Evolutionary conservation across 1,284 basidiomycete genomes (phyloP).

Genomic region (Rhodotorula sp.): DNA sequence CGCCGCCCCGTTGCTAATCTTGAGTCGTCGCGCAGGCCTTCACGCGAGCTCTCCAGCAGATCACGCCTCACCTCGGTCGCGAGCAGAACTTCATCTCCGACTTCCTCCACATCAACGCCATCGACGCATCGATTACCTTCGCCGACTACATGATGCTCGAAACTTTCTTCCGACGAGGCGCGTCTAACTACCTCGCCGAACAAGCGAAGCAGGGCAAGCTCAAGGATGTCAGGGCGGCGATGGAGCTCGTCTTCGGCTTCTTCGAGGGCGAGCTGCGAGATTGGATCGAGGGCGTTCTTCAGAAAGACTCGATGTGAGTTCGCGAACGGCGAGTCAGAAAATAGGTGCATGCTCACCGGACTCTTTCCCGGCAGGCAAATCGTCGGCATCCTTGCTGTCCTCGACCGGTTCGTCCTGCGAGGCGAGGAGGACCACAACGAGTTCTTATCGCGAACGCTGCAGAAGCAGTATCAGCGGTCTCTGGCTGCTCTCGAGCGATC

Average conservation of each 20-base stretch:
- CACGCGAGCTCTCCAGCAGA: slow-evolving; percentile 67
- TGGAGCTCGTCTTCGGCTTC: slow-evolving; percentile 96
- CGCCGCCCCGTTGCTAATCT: too few relatives aligned
- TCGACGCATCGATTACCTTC: slow-evolving; percentile 82
- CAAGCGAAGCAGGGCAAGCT: slow-evolving; percentile 59
- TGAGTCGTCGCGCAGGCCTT: slow-evolving; percentile 60
- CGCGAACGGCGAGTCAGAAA: too few relatives aligned
- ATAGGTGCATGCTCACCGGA: background rate
- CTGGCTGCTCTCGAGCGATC: slow-evolving; percentile 28
- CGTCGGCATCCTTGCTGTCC: slow-evolving; percentile 73
- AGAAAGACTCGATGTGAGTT: slow-evolving; percentile 73
- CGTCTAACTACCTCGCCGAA: slow-evolving; percentile 56
- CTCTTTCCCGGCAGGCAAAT: slow-evolving; percentile 61
- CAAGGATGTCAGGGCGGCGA: slow-evolving; percentile 77
- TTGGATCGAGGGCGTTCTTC: slow-evolving; percentile 76
- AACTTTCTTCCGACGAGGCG: slow-evolving; percentile 88
- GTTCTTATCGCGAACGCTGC: slow-evolving; percentile 69
- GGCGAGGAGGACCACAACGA: slow-evolving; percentile 73
- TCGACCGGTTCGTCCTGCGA: slow-evolving; percentile 76
- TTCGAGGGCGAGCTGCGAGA: slow-evolving; percentile 75
- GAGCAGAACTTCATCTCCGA: slow-evolving; percentile 89
- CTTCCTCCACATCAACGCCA: slow-evolving; percentile 74
- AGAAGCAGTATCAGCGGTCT: slow-evolving; percentile 72
- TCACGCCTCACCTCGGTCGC: slow-evolving; percentile 70
- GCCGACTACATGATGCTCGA: slow-evolving; percentile 95